Base-by-base conservation (phyloP, 768 basidiomycete genomes). In the Suillus luteus region DNA sequence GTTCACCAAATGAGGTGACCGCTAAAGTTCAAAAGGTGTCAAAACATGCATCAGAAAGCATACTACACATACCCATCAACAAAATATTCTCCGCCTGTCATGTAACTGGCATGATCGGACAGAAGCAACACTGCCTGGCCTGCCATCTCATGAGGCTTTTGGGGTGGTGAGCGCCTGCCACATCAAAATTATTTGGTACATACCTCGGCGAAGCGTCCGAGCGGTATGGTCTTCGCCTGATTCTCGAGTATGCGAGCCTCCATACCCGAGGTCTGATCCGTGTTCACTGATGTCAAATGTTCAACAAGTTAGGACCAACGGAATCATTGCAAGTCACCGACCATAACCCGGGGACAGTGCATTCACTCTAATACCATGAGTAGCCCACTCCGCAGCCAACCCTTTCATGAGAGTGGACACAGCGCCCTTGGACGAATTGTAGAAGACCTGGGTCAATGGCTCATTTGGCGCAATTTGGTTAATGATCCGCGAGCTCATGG, bases 401-500 rank as follows among this genome's bases (percentile, higher is more conserved):
- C 83, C 84, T 64, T 85, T 86, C 0, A 81, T 77, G 59, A 90
- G 83, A 48, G 82, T 83, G 54, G 87, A 85, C 0, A 84, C 85
- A 9, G 90, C 90, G 0, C 85, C 88, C 76, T 91, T 91, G 65
- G 85, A 87, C 3, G 88, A 86, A 68, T 90, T 90, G 11, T 22
- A 35, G 61, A 68, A 33, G 0, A 82, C 86, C 75, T 87, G 87
- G 11, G 81, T 83, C 51, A 87, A 72, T 5, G 86, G 76, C 66
- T 79, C 69, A 68, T 82, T 83, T 38, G 72, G 70, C 1, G 67
- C 74, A 2, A 77, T 66, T 66, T 83, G 81, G 64, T 89, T 88
- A 71, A 87, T 85, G 64, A 89, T 88, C 61, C 83, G 83, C 1
- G 86, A 87, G 65, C 84, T 85, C 87, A 89, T 90, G 8, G 86